Percentiles rank a stretch among this genome's conserved stretches.
These are phyloP conservation scores for Drechslerella coelobrocha DNA, from an alignment of 2,329 filamentous ascomycete species.

Conservation along the genomic window DNA sequence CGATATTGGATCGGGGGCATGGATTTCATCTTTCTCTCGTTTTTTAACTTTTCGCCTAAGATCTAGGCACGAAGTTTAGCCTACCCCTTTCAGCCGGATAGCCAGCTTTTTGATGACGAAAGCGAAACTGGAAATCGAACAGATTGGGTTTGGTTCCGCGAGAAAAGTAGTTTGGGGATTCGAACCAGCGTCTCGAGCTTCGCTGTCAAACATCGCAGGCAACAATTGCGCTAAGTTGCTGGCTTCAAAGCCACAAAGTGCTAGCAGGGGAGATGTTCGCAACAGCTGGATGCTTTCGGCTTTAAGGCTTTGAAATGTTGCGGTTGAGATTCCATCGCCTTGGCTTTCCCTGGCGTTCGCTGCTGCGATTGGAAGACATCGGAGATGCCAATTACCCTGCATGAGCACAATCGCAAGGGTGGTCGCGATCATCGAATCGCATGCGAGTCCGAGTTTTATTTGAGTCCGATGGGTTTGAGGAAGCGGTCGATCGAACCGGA, in stretches of 20 bases:
- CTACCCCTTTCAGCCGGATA: not conserved
- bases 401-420: not conserved
- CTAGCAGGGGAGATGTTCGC: not conserved
- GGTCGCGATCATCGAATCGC: not conserved
- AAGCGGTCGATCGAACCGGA: not conserved
- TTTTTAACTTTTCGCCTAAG: slow-evolving; percentile 1
- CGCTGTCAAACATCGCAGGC: not conserved
- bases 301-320: not conserved
- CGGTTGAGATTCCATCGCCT: not conserved
- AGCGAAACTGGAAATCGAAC: not conserved
- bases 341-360: not conserved
- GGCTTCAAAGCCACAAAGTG: not conserved
- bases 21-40: not conserved
- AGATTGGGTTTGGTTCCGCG: no score
- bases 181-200: no score
- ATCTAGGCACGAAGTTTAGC: slow-evolving; percentile 1
- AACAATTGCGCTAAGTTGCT: not conserved
- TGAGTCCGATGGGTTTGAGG: not conserved
- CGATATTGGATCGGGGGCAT: no score
- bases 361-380: not conserved
- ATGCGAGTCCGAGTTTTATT: no score
- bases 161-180: not conserved
- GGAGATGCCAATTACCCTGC: not conserved
- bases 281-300: not conserved
- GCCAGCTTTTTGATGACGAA: no score